A percentile compares a stretch with the other conserved stretches of the same genome.
Conservation (phyloP, 345 rosid species). For the Eucalyptus pumila region DNA sequence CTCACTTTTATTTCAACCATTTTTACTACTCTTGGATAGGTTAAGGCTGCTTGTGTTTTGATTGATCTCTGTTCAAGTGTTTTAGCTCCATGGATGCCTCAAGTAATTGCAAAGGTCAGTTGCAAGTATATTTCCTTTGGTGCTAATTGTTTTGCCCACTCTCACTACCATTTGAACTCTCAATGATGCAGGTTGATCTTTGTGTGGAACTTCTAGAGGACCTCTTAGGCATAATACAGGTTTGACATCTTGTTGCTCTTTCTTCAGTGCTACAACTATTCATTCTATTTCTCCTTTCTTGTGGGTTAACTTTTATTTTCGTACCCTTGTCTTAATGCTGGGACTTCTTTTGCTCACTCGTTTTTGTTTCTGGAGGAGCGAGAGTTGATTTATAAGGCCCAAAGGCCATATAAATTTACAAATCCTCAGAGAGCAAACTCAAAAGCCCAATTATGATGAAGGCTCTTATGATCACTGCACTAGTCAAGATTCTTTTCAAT, state of each 20-base stretch:
- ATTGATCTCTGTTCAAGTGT: conserved; percentile 68
- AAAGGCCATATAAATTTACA: background rate
- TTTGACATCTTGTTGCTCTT: background rate
- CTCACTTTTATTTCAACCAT: background rate
- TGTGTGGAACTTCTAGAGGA: conserved; percentile 69
- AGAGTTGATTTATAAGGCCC: background rate
- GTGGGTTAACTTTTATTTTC: background rate
- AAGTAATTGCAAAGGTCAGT: conserved; percentile 70
- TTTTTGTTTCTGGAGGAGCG: background rate
- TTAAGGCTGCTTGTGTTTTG: conserved; percentile 72
- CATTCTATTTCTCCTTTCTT: background rate
- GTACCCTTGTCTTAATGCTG: background rate
- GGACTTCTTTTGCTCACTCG: background rate
- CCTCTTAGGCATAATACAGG: conserved; percentile 70
- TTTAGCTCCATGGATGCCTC: conserved; percentile 70
- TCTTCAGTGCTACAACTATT: background rate
- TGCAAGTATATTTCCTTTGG: background rate
- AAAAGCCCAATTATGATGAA: background rate
- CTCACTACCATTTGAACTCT: background rate
- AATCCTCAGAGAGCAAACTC: background rate
- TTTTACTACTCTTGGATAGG: conserved; percentile 18
- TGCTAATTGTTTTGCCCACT: background rate
- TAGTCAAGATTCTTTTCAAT: background rate
- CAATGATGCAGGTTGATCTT: conserved; percentile 49
- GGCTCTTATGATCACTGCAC: background rate